A percentile compares a stretch with the other conserved stretches of the same genome.
Evolutionary conservation across 2,329 filamentous ascomycete species (phyloP).

Genomic region (Hyphodiscus sp.): DNA sequence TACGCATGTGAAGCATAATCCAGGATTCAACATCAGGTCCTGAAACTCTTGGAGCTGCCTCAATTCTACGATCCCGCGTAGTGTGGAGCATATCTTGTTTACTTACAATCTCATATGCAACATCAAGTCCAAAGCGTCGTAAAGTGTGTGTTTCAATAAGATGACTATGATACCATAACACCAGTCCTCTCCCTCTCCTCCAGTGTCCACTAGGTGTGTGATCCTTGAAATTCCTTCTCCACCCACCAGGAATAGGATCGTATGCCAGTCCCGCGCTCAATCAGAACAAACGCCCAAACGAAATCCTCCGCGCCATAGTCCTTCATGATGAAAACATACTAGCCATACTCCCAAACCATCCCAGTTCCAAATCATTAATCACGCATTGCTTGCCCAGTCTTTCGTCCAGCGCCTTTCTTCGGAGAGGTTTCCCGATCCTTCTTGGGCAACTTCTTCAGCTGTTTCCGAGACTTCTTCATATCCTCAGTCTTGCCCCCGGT

Average conservation of each 20-base stretch:
- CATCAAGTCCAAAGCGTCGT: neutral
- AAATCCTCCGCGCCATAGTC: neutral
- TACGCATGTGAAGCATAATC: no score
- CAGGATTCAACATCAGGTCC: no score
- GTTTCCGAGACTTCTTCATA: neutral
- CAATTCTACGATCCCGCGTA: neutral
- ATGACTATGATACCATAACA: neutral
- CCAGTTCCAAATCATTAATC: neutral
- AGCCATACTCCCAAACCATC: neutral
- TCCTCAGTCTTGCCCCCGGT: conserved; percentile 6
- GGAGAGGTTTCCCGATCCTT: neutral
- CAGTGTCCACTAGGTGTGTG: neutral
- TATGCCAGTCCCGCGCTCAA: neutral
- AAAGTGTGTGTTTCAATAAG: neutral
- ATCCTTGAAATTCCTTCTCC: neutral
- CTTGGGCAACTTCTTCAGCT: neutral
- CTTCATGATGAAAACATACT: neutral
- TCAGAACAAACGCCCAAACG: neutral
- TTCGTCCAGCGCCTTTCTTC: neutral
- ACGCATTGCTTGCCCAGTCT: neutral
- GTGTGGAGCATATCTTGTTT: neutral
- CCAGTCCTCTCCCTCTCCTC: neutral
- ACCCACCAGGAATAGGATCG: neutral
- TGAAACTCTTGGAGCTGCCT: no score
- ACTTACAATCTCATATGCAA: neutral